phyloP scores from a whole-genome alignment of 805 yeast genomes.

The Pichia deserticola region DNA sequence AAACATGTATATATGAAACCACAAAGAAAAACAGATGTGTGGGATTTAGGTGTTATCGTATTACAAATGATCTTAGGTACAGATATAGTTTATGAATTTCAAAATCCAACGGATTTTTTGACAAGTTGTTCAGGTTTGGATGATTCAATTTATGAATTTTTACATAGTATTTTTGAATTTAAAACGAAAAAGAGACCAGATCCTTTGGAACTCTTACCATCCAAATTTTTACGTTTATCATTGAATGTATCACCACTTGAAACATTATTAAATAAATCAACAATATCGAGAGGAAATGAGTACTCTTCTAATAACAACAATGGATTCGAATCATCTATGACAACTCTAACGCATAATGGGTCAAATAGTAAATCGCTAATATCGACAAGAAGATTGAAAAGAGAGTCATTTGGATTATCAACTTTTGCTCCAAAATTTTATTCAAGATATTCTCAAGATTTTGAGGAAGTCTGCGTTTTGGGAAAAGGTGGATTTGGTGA shows the following conservation, averaged over 20 bases:
- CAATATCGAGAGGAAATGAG: background rate
- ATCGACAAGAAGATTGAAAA: slow-evolving; percentile 8
- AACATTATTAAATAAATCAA: slow-evolving; percentile 5
- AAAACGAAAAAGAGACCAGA: slow-evolving; percentile 68
- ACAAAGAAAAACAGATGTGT: slow-evolving; percentile 80
- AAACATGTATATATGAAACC: slow-evolving; percentile 34
- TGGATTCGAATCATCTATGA: background rate
- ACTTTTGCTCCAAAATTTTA: slow-evolving; percentile 19
- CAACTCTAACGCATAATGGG: background rate
- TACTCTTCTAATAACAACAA: background rate
- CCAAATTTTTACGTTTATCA: slow-evolving; percentile 72
- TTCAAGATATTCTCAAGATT: slow-evolving; percentile 85
- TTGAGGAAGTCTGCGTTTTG: slow-evolving; percentile 84
- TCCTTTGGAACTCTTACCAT: slow-evolving; percentile 78
- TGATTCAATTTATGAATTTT: slow-evolving; percentile 56
- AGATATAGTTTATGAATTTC: slow-evolving; percentile 44
- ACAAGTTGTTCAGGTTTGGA: slow-evolving; percentile 31
- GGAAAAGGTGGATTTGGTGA: slow-evolving; percentile 98
- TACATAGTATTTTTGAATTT: slow-evolving; percentile 55
- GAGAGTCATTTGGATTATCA: slow-evolving; percentile 26
- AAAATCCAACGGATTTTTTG: slow-evolving; percentile 60
- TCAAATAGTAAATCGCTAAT: background rate
- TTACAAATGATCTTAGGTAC: slow-evolving; percentile 58
- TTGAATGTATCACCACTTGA: slow-evolving; percentile 32
- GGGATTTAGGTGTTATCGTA: slow-evolving; percentile 84